Conservation (phyloP, 345 rosid genomes). For the Dipteronia sinensis region DNA sequence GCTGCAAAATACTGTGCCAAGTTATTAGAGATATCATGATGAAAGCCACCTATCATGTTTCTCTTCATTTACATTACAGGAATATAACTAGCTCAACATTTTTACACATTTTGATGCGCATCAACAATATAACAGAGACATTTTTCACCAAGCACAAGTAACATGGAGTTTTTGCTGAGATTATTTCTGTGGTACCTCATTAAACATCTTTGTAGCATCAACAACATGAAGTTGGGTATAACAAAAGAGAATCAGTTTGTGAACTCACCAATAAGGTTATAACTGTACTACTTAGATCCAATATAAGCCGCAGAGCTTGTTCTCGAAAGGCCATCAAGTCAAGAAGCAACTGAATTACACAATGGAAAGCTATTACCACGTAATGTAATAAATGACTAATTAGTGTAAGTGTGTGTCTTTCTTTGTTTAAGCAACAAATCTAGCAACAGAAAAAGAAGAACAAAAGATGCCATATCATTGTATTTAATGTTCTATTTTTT, state of each 20-base stretch:
- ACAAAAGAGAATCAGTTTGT: constrained; percentile 24
- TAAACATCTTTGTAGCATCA: background rate
- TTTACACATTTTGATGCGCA: constrained; percentile 3
- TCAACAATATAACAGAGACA: constrained; percentile 9
- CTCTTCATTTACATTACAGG: constrained; percentile 27
- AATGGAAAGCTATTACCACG: constrained; percentile 31
- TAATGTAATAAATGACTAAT: background rate
- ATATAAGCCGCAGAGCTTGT: constrained; percentile 90
- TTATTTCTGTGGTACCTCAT: constrained; percentile 1
- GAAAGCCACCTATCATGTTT: constrained; percentile 20
- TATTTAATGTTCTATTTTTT: background rate
- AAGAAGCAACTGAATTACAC: constrained; percentile 77
- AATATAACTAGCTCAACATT: background rate
- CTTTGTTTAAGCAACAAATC: background rate
- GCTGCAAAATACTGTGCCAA: constrained; percentile 83
- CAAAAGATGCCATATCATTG: background rate
- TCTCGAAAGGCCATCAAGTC: constrained; percentile 98
- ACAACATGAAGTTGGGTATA: constrained; percentile 22
- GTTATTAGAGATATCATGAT: constrained; percentile 60
- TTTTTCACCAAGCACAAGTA: constrained; percentile 9
- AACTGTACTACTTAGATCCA: constrained; percentile 98
- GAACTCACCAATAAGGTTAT: constrained; percentile 94
- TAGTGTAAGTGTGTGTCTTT: background rate
- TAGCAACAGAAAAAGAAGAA: background rate
- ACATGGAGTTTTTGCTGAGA: constrained; percentile 1